phyloP scores from a whole-genome alignment of 1,284 basidiomycete genomes.

The Lentinus polychrous region DNA sequence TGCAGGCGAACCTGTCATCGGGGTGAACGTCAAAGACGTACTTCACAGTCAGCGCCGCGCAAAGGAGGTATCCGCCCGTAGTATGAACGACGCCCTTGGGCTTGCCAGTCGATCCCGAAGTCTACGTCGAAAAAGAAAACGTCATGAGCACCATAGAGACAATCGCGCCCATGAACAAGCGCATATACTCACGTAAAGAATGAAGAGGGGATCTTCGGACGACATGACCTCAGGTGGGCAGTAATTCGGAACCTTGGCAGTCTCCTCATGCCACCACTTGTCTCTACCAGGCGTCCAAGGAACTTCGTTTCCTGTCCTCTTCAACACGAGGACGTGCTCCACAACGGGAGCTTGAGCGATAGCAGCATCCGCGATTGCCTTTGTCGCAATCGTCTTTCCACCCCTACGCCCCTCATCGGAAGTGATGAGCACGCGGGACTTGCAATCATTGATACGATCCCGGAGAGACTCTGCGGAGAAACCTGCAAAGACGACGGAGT shows the following conservation, averaged over 20 bases:
- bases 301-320: constrained; percentile 82
- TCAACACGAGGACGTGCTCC: constrained; percentile 88
- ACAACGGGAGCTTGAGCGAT: constrained; percentile 82
- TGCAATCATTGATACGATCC: constrained; percentile 90
- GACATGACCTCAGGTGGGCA: constrained; percentile 86
- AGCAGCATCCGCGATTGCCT: constrained; percentile 92
- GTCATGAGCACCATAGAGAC: constrained; percentile 3
- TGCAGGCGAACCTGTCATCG: constrained; percentile 90
- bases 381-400: constrained; percentile 93
- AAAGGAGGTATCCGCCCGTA: constrained; percentile 89
- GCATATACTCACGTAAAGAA: constrained; percentile 76
- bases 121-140: constrained; percentile 35
- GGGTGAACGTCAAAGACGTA: constrained; percentile 96
- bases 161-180: constrained; percentile 4
- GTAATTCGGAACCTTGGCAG: constrained; percentile 79
- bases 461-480: constrained; percentile 96
- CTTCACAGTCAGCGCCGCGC: constrained; percentile 89
- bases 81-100: constrained; percentile 97
- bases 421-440: constrained; percentile 87
- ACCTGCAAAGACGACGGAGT: constrained; percentile 98
- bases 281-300: constrained; percentile 85
- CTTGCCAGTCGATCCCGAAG: constrained; percentile 93
- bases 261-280: constrained; percentile 96
- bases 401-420: constrained; percentile 94
- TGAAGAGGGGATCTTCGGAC: constrained; percentile 94